These are phyloP conservation scores for Leccinum subgranulosum DNA, from an alignment of 768 basidiomycete species.

Conservation along the genomic window DNA sequence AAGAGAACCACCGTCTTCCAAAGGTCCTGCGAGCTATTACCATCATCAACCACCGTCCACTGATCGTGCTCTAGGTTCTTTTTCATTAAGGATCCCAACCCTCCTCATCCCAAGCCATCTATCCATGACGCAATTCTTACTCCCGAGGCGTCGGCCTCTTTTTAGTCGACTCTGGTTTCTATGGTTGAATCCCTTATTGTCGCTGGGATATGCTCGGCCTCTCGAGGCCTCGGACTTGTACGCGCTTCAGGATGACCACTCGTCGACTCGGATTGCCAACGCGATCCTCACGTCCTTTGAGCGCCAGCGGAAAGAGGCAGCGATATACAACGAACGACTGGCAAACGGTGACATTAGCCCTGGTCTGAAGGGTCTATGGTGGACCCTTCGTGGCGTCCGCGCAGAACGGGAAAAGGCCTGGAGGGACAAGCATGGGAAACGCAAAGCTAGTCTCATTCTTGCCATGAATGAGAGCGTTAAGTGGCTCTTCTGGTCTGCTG, in stretches of 20 bases:
- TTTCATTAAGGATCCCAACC: constrained; percentile 15
- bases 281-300: constrained; percentile 66
- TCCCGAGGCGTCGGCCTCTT: constrained; percentile 66
- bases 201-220: constrained; percentile 75
- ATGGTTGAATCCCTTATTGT: constrained; percentile 74
- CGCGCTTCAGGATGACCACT: constrained; percentile 64
- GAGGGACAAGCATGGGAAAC: constrained; percentile 61
- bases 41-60: background rate
- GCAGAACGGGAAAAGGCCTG: constrained; percentile 58
- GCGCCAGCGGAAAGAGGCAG: constrained; percentile 49
- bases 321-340: constrained; percentile 69
- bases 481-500: constrained; percentile 78
- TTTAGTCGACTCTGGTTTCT: constrained; percentile 61
- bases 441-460: constrained; percentile 57
- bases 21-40: background rate
- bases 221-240: constrained; percentile 80
- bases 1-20: background rate
- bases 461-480: constrained; percentile 77
- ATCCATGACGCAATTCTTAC: constrained; percentile 58
- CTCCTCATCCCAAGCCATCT: constrained; percentile 45
- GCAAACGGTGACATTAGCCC: constrained; percentile 63
- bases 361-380: constrained; percentile 51
- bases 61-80: constrained; percentile 7
- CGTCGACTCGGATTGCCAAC: constrained; percentile 57
- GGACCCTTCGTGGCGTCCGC: constrained; percentile 50